phyloP scores from a whole-genome alignment of 163 green algal genomes.

The Scenedesmus sp. region DNA sequence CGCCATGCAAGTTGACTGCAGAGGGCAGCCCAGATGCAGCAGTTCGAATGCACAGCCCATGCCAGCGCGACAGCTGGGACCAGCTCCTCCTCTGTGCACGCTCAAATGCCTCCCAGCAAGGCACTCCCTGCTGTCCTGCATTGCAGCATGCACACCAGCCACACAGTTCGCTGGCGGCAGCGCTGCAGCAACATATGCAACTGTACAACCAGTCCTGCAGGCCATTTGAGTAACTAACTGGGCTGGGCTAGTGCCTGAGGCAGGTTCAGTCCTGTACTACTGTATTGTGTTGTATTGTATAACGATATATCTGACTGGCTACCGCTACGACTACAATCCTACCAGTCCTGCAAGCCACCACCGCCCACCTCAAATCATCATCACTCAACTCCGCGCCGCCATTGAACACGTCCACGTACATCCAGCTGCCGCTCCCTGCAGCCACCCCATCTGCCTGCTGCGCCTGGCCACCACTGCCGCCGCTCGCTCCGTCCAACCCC shows the following conservation, averaged over 20 bases:
- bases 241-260: too few relatives aligned
- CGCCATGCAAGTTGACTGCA: too few relatives aligned
- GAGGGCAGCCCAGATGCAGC: too few relatives aligned
- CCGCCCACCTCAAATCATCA: background rate
- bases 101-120: too few relatives aligned
- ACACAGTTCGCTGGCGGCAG: background rate
- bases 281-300: too few relatives aligned
- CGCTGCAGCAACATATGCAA: background rate
- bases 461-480: background rate
- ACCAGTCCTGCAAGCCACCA: background rate
- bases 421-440: background rate
- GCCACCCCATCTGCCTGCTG: background rate
- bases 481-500: background rate
- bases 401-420: constrained; percentile 45
- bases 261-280: too few relatives aligned
- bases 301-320: too few relatives aligned
- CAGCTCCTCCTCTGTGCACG: too few relatives aligned
- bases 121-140: background rate
- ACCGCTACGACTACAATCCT: too few relatives aligned
- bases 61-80: too few relatives aligned
- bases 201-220: background rate
- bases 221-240: too few relatives aligned
- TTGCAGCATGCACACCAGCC: background rate
- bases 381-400: constrained; percentile 9
- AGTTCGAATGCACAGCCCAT: too few relatives aligned